Base-by-base conservation (phyloP, 2,329 filamentous ascomycete genomes). In the Trichocomaceae sp. region DNA sequence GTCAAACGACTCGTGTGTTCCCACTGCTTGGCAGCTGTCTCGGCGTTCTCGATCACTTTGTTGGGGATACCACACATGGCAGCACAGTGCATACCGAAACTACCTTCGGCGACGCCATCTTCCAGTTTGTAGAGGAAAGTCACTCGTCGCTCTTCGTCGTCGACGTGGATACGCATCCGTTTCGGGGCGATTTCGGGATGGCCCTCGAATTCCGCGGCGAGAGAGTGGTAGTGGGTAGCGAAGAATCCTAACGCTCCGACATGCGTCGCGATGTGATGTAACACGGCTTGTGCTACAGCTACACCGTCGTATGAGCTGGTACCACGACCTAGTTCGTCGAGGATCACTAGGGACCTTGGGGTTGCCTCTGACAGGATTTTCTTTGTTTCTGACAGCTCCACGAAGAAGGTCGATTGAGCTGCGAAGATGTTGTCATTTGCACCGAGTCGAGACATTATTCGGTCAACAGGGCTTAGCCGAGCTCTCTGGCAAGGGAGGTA, bases 391-490 rank as follows among this genome's bases (percentile, higher is more conserved):
- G 90, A 91, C 1, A 99, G 77, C 72, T 99, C 93, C 26, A 99
- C 92, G 66, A 99, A 97, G 78, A 99, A 99, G 2, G 93, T 99
- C 13, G 89, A 95, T 71, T 99, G 93, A 0, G 92, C 89, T 1
- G 92, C 93, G 68, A 99, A 97, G 64, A 99, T 99, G 72, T 97
- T 97, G 82, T 99, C 93, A 66, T 97, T 96, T 47, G 93, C 93
- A 9, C 93, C 93, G 0, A 99, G 83, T 46, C 93, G 89, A 9
- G 92, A 97, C 93, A 99, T 99, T 77, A 99, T 97, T 53, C 93
- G 88, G 69, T 99, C 93, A 2, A 95, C 84, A 0, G 93, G 92
- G 0, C 92, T 97, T 45, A 99, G 79, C 2, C 81, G 84, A 1
- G 93, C 93, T 2, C 85, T 89, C 17, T 81, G 78, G 57, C 90